These are phyloP conservation scores for Plasmodium coatneyi DNA, from an alignment of 169 alveolate genomes.

Conservation along the genomic window DNA sequence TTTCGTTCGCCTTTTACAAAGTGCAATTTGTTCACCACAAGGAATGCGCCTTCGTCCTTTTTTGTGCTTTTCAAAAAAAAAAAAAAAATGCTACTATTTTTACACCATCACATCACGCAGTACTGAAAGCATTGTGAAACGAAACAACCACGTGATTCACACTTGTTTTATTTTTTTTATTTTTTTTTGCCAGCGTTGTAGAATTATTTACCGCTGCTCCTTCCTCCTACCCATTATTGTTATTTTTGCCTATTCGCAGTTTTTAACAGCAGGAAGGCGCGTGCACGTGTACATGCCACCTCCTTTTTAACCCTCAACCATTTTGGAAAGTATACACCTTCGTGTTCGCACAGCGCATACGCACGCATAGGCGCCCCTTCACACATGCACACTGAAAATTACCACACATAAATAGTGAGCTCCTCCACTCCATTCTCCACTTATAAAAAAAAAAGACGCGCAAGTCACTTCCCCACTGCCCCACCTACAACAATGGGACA, in stretches of 20 bases:
- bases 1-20: neutral
- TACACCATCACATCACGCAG: neutral
- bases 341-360: neutral
- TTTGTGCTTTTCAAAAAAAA: neutral
- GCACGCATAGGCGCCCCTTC: neutral
- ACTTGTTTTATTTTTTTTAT: neutral
- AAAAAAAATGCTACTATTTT: neutral
- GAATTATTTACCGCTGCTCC: neutral
- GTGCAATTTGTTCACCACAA: neutral
- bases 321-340: neutral
- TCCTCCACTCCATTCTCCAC: neutral
- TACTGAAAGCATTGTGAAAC: neutral
- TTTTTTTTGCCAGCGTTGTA: neutral
- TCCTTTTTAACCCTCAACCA: neutral
- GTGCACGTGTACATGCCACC: neutral
- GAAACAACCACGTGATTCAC: neutral
- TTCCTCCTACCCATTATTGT: neutral
- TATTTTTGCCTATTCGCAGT: neutral
- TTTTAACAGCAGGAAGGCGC: neutral
- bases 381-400: neutral
- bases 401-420: neutral
- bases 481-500: constrained; percentile 44
- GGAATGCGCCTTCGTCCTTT: neutral
- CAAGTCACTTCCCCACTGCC: constrained; percentile 10
- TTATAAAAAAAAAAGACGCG: neutral